Conservation (phyloP, 768 basidiomycete species). For the Pleurotus sapidus region DNA sequence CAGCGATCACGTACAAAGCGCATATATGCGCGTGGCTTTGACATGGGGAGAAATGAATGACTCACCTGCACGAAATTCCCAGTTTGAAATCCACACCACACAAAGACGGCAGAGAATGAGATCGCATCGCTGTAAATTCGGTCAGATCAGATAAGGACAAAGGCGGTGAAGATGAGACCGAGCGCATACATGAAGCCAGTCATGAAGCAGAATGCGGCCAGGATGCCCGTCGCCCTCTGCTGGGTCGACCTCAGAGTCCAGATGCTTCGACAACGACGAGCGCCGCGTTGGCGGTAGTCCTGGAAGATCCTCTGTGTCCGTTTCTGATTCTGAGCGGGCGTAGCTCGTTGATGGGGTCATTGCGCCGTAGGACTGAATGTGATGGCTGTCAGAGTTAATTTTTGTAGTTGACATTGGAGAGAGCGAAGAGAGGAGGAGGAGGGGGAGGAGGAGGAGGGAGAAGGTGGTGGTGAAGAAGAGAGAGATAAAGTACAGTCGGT, state of each 20-base stretch:
- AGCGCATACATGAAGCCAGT: conserved; percentile 68
- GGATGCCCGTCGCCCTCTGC: conserved; percentile 44
- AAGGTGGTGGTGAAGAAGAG: too few species aligned
- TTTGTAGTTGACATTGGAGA: too few species aligned
- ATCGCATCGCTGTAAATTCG: conserved; percentile 52
- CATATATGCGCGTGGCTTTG: neutral
- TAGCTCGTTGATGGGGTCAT: too few species aligned
- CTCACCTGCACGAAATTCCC: conserved; percentile 70
- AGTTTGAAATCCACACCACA: conserved; percentile 87
- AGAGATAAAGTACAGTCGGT: too few species aligned
- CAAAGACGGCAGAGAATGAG: conserved; percentile 74
- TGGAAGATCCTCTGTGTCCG: too few species aligned
- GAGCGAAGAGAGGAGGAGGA: too few species aligned
- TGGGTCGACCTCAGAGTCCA: conserved; percentile 50
- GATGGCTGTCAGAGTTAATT: too few species aligned
- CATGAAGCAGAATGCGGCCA: conserved; percentile 74
- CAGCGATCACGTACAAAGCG: neutral
- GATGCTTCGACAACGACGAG: conserved; percentile 32
- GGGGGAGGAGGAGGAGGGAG: too few species aligned
- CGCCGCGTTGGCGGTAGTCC: too few species aligned
- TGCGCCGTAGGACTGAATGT: too few species aligned
- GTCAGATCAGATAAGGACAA: neutral
- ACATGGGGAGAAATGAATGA: conserved; percentile 3
- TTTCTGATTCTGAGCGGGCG: too few species aligned
- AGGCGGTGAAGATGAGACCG: neutral